A percentile compares a stretch with the other conserved stretches of the same genome.
These are phyloP conservation scores for Corinectria fuckeliana DNA, from an alignment of 2,329 filamentous ascomycete genomes.

Conservation along the genomic window DNA sequence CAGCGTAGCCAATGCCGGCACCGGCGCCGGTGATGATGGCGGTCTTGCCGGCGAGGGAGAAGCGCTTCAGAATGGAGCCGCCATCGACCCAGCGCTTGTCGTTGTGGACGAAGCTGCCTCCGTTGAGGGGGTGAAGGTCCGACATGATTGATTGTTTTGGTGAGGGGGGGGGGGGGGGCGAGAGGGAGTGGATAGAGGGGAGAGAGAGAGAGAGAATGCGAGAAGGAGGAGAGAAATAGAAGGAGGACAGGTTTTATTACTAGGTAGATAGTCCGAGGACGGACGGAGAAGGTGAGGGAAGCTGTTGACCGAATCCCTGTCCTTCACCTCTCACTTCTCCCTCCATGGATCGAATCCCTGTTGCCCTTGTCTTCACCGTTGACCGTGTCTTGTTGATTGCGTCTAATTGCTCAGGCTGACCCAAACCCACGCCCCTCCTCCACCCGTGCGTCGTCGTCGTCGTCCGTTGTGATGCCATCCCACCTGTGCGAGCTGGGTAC, in stretches of 20 bases:
- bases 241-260: neutral
- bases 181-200: neutral
- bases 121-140: slow-evolving; percentile 32
- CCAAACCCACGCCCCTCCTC: neutral
- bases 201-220: neutral
- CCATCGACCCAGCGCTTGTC: slow-evolving; percentile 30
- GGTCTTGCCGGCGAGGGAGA: slow-evolving; percentile 71
- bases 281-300: neutral
- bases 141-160: slow-evolving; percentile 22
- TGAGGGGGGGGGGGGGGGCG: neutral
- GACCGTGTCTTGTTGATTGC: neutral
- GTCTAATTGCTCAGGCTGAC: neutral
- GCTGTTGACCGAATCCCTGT: neutral
- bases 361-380: neutral
- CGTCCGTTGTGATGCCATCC: neutral
- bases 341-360: neutral
- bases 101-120: slow-evolving; percentile 37
- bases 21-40: slow-evolving; percentile 70
- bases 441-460: neutral
- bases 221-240: neutral
- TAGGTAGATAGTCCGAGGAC: neutral
- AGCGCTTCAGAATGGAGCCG: slow-evolving; percentile 43
- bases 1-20: slow-evolving; percentile 67
- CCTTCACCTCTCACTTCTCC: no score
- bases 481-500: slow-evolving; percentile 5